Base-by-base conservation (phyloP, 2,329 filamentous ascomycete genomes). In the Berkeleyomyces basicola region DNA sequence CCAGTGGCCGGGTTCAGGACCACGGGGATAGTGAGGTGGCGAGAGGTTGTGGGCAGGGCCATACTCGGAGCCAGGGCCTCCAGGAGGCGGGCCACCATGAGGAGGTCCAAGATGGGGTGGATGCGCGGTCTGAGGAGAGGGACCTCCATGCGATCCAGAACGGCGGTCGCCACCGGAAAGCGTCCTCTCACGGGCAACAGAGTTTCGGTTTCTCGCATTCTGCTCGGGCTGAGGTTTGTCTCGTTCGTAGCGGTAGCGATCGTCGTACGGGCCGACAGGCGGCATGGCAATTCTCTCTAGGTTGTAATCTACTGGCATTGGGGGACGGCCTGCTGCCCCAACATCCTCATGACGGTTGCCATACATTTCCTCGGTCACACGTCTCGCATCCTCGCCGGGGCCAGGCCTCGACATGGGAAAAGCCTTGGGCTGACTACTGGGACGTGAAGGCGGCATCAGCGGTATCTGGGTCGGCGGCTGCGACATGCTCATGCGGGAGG, bases 381-480 rank as follows among this genome's bases (percentile, higher is more conserved):
- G 14, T 83, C 80, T 65, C 75, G 70, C 1, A 76, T 72, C 55
- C 78, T 75, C 16, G 77, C 57, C 74, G 0, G 75, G 71, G 16
- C 73, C 71, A 16, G 71, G 73, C 4, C 49, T 55, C 11, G 49
- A 55, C 67, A 74, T 75, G n/a, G 72, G 67, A 23, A 75, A 81
- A 1, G 75, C 72, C 64, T 80, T 79, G 2, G 78, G 77, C 66
- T 81, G 80, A 63, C 78, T 81, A 66, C 72, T 78, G 0, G 79
- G 78, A 53, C 78, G 73, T 1, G 78, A 74, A 31, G 77, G 78
- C 74, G 3, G 73, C 72, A 11, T 71, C 67, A n/a, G 68, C 64
- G n/a, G 69, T 63, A 33, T 71, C 68, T 62, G 60, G 23, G 60
- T 57, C 6, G 60, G 42, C 36, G 58, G 46, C 39, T 65, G 63